phyloP scores from a whole-genome alignment of 2,329 filamentous ascomycete genomes.

The Pseudogymnoascus sp. region DNA sequence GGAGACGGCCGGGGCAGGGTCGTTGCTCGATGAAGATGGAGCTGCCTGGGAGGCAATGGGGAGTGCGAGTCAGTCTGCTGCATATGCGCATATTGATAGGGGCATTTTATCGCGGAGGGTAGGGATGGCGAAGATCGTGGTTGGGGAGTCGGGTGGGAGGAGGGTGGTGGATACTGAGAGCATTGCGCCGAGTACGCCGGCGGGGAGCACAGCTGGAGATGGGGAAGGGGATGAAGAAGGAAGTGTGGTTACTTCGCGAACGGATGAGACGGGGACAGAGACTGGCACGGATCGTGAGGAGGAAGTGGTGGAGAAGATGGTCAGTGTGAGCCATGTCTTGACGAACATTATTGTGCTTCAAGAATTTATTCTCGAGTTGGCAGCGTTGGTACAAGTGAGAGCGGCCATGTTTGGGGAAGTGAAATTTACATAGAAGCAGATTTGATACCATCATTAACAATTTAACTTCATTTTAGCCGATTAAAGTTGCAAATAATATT shows the following conservation, averaged over 20 bases:
- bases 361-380: constrained; percentile 70
- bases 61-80: constrained; percentile 42
- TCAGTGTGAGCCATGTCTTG: constrained; percentile 67
- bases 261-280: constrained; percentile 15
- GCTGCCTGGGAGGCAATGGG: not conserved
- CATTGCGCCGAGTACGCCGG: constrained; percentile 10
- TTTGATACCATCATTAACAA: not conserved
- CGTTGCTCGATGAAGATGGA: not conserved
- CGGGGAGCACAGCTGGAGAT: constrained; percentile 17
- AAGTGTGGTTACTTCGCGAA: constrained; percentile 1
- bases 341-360: constrained; percentile 75
- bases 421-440: constrained; percentile 41
- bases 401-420: constrained; percentile 71
- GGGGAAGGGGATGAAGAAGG: constrained; percentile 21
- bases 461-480: not conserved
- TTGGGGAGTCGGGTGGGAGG: not conserved
- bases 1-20: not conserved
- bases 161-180: constrained; percentile 11
- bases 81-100: constrained; percentile 57
- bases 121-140: constrained; percentile 34
- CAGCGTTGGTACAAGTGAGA: constrained; percentile 65
- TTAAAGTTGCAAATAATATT: not conserved
- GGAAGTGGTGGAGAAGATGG: constrained; percentile 30
- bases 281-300: constrained; percentile 22
- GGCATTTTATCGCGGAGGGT: constrained; percentile 50